Evolutionary conservation across 306 rosid species (phyloP).

Genomic region (Prunus davidiana): DNA sequence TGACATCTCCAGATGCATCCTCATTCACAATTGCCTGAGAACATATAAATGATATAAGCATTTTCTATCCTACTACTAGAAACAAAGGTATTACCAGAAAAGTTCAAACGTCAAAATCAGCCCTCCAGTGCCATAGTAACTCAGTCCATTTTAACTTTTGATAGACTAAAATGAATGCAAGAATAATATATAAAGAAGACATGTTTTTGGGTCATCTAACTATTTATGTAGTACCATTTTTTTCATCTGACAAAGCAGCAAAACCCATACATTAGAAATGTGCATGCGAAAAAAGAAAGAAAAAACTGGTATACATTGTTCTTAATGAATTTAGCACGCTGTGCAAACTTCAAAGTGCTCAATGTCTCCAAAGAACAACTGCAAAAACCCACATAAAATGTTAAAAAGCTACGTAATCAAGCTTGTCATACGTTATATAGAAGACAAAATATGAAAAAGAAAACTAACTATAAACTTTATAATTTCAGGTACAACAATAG

Average conservation of each 20-base stretch:
- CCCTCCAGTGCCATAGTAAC: background rate
- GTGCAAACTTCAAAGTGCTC: slow-evolving; percentile 98
- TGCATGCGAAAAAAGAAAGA: background rate
- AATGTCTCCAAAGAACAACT: slow-evolving; percentile 96
- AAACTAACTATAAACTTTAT: background rate
- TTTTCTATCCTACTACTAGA: background rate
- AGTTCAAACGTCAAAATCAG: background rate
- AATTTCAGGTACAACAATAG: background rate
- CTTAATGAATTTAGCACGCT: slow-evolving; percentile 92
- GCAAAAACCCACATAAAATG: slow-evolving; percentile 34
- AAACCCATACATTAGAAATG: background rate
- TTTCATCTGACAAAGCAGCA: background rate
- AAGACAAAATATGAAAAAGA: background rate
- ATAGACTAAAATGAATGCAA: background rate
- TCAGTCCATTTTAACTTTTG: background rate
- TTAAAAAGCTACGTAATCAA: background rate
- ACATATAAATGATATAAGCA: background rate
- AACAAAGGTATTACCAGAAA: background rate
- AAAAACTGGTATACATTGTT: slow-evolving; percentile 64
- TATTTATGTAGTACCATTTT: background rate
- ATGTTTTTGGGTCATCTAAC: background rate
- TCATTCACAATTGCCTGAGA: slow-evolving; percentile 92
- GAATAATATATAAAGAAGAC: background rate
- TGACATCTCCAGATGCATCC: slow-evolving; percentile 94
- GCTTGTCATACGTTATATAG: background rate